Evolutionary conservation across 2,329 filamentous ascomycete genomes (phyloP), one percentile per base, ranked within the genome.

Genomic region (Fusarium sp.): DNA sequence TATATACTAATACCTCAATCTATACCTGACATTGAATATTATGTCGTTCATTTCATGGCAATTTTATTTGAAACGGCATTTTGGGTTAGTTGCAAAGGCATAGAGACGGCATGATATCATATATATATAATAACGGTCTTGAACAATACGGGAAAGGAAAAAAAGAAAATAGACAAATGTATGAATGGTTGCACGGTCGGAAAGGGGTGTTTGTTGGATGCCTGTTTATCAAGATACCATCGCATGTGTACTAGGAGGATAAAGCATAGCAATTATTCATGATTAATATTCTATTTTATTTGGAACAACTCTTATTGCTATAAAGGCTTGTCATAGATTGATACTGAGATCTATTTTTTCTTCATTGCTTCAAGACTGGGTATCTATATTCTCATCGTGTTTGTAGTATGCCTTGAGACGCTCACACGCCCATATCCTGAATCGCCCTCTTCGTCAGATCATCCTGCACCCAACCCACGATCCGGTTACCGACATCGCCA

Each of bases 391-490:
- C 11, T 55, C 15, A 27, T 25, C 29, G 14, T n/a, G 25, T 50
- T 51, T 24, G 12, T 12, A 46, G 27, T 22, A 34, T 45, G 42
- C 11, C 20, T 46, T 32, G 6, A n/a, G 8, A 63, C 14, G 5
- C 20, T 64, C 25, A 61, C 29, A 58, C 61, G 30, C 64, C 68
- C 72, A 79, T 72, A 7, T 75, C 74, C 29, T 78, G 49, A 59
- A 79, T 77, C 8, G 81, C 77, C 73, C 83, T 80, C 74, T 81
- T 83, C 6, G 81, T 82, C 70, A 85, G 76, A 73, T 91, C 89
- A 50, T 91, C 90, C 29, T 87, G 82, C 6, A 94, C 87, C 93
- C 93, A 96, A 20, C 83, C 83, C 68, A 90, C 85, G 61, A 96
- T 88, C 63, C 89, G 83, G 30, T 85, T 85, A 5, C 88, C 90